Conservation (phyloP, 2,329 filamentous ascomycete genomes). For the Thelonectria blattea region DNA sequence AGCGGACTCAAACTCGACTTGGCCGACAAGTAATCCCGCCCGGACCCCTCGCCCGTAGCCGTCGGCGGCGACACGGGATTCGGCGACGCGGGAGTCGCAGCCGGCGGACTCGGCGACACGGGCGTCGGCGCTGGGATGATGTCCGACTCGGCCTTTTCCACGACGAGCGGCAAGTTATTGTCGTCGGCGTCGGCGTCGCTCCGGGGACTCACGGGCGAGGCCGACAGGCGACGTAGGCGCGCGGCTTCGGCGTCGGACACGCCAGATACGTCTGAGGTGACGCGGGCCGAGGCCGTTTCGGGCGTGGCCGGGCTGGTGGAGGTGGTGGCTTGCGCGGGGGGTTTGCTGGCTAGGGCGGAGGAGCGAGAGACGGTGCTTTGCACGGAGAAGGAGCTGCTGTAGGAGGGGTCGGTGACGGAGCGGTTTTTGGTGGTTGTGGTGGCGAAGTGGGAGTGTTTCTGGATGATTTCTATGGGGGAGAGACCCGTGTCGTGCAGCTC, state of each 20-base stretch:
- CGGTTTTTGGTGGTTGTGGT: slow-evolving; percentile 22
- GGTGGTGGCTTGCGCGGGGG: background rate
- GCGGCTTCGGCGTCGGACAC: slow-evolving; percentile 32
- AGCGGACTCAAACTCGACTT: slow-evolving; percentile 35
- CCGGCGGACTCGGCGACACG: background rate
- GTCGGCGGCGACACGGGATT: slow-evolving; percentile 40
- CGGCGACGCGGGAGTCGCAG: slow-evolving; percentile 12
- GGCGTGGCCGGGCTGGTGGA: slow-evolving; percentile 24
- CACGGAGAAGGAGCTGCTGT: slow-evolving; percentile 34
- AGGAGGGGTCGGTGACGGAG: slow-evolving; percentile 33
- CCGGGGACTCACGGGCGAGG: slow-evolving; percentile 31
- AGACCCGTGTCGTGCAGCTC: slow-evolving; percentile 55
- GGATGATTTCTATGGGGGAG: slow-evolving; percentile 48
- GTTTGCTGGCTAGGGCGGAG: slow-evolving; percentile 26
- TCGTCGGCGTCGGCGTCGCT: slow-evolving; percentile 14
- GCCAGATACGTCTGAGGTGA: slow-evolving; percentile 33
- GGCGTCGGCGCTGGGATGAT: slow-evolving; percentile 22
- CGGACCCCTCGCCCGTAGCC: slow-evolving; percentile 33
- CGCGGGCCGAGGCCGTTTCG: slow-evolving; percentile 21
- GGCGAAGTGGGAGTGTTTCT: slow-evolving; percentile 40
- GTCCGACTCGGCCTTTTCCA: slow-evolving; percentile 15
- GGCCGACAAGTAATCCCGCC: slow-evolving; percentile 39
- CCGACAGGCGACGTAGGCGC: slow-evolving; percentile 26
- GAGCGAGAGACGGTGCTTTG: slow-evolving; percentile 39
- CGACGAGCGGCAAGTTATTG: slow-evolving; percentile 7